phyloP scores from a whole-genome alignment of 345 rosid species.

The Dipteronia dyeriana region DNA sequence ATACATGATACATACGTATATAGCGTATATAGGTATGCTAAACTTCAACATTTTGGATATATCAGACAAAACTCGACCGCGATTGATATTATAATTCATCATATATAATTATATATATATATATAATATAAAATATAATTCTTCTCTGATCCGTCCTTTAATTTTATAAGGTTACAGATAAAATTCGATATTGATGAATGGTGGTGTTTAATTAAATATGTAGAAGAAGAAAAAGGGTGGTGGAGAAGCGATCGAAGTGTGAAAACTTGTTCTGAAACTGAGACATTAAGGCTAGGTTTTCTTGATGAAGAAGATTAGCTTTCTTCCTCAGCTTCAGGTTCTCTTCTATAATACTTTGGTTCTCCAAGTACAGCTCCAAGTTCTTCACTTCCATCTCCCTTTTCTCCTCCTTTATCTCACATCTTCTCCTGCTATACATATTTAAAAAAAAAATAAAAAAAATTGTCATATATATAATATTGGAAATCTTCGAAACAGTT shows the following conservation, averaged over 20 bases:
- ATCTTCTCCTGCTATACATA: conserved; percentile 28
- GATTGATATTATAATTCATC: neutral
- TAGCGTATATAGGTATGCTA: neutral
- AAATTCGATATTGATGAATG: neutral
- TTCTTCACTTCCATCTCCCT: conserved; percentile 52
- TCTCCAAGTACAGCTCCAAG: conserved; percentile 63
- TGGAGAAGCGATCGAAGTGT: conserved; percentile 31
- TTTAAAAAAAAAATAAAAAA: neutral
- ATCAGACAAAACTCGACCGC: neutral
- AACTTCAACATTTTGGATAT: neutral
- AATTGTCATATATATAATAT: neutral
- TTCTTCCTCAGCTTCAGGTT: conserved; percentile 60
- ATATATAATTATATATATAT: too few species aligned
- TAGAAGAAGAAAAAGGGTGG: conserved; percentile 28
- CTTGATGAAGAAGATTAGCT: conserved; percentile 55
- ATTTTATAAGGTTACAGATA: too few species aligned
- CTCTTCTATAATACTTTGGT: conserved; percentile 59
- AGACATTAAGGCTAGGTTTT: conserved; percentile 50
- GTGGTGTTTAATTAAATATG: conserved; percentile 9
- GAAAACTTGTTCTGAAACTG: conserved; percentile 50
- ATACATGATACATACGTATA: too few species aligned
- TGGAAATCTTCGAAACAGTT: neutral
- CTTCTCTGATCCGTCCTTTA: too few species aligned
- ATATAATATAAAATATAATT: too few species aligned
- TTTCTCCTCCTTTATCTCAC: conserved; percentile 28